Evolutionary conservation across 1,139 yeast species (phyloP).

Genomic region (Pichia sp.): DNA sequence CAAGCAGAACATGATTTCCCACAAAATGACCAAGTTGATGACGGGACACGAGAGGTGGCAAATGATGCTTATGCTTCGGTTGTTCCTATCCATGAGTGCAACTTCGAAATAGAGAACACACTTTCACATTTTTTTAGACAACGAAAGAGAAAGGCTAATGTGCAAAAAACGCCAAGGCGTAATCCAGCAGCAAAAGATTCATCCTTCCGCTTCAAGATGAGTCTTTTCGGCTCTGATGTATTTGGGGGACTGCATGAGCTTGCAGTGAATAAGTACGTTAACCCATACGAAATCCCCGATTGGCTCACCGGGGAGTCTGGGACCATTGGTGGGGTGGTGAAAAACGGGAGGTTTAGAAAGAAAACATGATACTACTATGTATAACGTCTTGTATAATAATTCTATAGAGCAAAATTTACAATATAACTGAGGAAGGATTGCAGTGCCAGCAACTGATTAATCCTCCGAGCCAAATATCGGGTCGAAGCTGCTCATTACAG

Average conservation of each 20-base stretch:
- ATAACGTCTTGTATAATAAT: slow-evolving; percentile 1
- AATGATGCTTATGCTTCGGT: slow-evolving; percentile 43
- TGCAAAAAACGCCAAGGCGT: not conserved
- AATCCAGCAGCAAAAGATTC: not conserved
- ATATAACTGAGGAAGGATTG: not conserved
- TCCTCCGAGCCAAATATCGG: slow-evolving; percentile 10
- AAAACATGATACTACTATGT: not conserved
- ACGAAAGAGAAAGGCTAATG: slow-evolving; percentile 9
- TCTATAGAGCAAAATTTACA: slow-evolving; percentile 4
- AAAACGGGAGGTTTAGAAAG: slow-evolving; percentile 1
- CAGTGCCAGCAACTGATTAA: not conserved
- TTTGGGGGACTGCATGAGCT: slow-evolving; percentile 78
- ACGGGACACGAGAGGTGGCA: slow-evolving; percentile 6
- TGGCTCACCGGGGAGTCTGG: slow-evolving; percentile 74
- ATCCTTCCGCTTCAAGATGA: slow-evolving; percentile 40
- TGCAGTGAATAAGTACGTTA: slow-evolving; percentile 49
- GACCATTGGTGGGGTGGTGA: slow-evolving; percentile 2
- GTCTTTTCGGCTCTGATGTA: slow-evolving; percentile 66
- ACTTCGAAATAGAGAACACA: slow-evolving; percentile 35
- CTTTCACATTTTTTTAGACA: not conserved
- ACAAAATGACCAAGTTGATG: slow-evolving; percentile 26
- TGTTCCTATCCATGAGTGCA: slow-evolving; percentile 52
- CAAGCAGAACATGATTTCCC: slow-evolving; percentile 24
- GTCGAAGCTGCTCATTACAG: slow-evolving; percentile 10
- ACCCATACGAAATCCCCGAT: slow-evolving; percentile 57